Conservation (phyloP, 2,329 filamentous ascomycete species). For the Thermothelomyces thermophilus region DNA sequence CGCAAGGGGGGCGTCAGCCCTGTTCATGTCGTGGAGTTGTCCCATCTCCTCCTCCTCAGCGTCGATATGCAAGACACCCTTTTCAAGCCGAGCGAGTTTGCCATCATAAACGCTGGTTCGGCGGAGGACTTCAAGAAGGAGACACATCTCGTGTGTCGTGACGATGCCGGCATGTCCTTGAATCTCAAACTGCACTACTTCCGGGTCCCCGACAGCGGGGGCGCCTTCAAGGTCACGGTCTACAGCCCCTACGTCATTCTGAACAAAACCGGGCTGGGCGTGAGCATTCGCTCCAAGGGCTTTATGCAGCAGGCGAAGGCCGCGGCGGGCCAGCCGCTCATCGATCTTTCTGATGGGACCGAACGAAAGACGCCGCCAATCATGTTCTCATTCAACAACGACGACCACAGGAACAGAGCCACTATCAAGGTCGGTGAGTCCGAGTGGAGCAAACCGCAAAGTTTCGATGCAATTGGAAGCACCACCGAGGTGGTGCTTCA, state of each 20-base stretch:
- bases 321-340: conserved; percentile 66
- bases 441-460: conserved; percentile 94
- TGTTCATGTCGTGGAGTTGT: conserved; percentile 93
- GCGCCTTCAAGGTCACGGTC: conserved; percentile 90
- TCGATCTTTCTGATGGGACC: conserved; percentile 42
- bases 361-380: conserved; percentile 75
- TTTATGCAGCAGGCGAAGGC: conserved; percentile 77
- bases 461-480: conserved; percentile 95
- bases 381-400: conserved; percentile 89
- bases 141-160: conserved; percentile 70
- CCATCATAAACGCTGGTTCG: conserved; percentile 87
- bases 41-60: conserved; percentile 84
- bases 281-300: conserved; percentile 82
- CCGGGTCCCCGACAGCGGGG: conserved; percentile 82
- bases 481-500: conserved; percentile 81
- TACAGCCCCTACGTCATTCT: conserved; percentile 92
- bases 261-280: conserved; percentile 87
- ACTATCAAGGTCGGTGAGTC: conserved; percentile 84
- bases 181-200: conserved; percentile 86
- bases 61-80: conserved; percentile 95
- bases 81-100: conserved; percentile 92
- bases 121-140: conserved; percentile 87
- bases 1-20: conserved; percentile 95
- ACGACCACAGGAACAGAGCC: conserved; percentile 87
- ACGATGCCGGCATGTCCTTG: conserved; percentile 71